Conservation (phyloP, 805 yeast genomes). For the Ogataea trehalophila region DNA sequence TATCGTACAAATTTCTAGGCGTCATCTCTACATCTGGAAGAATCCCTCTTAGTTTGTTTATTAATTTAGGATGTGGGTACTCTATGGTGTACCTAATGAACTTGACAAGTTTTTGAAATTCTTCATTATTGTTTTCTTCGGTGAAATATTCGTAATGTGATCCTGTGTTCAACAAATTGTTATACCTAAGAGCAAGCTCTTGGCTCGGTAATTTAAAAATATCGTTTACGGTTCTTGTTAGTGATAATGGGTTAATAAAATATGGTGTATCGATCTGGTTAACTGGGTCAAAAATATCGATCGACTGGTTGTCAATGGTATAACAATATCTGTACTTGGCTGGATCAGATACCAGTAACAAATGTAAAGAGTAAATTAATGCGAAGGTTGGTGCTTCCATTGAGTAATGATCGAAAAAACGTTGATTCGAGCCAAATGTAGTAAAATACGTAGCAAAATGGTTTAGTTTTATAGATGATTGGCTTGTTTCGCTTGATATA, state of each 20-base stretch:
- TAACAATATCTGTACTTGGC: constrained; percentile 17
- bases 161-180: constrained; percentile 12
- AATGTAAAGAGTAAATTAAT: constrained; percentile 18
- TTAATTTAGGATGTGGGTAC: constrained; percentile 28
- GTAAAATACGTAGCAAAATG: too few species aligned
- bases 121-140: constrained; percentile 10
- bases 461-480: too few species aligned
- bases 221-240: constrained; percentile 4
- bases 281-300: constrained; percentile 18
- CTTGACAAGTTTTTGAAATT: constrained; percentile 19
- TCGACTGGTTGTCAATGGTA: constrained; percentile 11
- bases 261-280: constrained; percentile 11
- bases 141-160: constrained; percentile 12
- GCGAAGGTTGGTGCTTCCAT: not conserved
- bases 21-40: constrained; percentile 9
- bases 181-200: constrained; percentile 3
- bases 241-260: constrained; percentile 21
- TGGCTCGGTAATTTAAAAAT: too few species aligned
- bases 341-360: constrained; percentile 23
- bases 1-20: constrained; percentile 13
- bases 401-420: not conserved
- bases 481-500: too few species aligned
- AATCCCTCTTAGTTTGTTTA: constrained; percentile 10
- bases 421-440: not conserved
- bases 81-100: constrained; percentile 27